A percentile compares a stretch with the other conserved stretches of the same genome.
Evolutionary conservation across 2,329 filamentous ascomycete genomes (phyloP).

Genomic region (Epichloe baconii): DNA sequence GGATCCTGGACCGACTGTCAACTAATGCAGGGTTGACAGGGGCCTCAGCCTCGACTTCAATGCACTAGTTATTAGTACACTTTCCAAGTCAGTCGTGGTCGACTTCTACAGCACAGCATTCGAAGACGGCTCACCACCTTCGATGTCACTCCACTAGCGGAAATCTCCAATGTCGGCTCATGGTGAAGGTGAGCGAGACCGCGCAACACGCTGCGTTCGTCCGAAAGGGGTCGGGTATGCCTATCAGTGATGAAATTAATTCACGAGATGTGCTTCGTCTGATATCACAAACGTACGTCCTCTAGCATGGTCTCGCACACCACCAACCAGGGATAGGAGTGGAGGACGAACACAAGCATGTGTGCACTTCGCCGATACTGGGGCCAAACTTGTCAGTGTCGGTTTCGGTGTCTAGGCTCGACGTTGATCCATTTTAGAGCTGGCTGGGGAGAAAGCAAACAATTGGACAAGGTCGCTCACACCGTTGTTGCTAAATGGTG

Average conservation of each 20-base stretch:
- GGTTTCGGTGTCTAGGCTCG: not conserved
- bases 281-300: not conserved
- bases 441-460: conserved; percentile 5
- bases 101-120: not conserved
- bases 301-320: not conserved
- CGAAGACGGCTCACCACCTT: not conserved
- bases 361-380: not conserved
- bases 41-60: not conserved
- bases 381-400: conserved; percentile 1
- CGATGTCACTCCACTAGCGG: not conserved
- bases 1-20: conserved; percentile 9
- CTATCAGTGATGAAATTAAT: not conserved
- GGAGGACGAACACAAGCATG: not conserved
- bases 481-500: conserved; percentile 2
- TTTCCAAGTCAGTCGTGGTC: not conserved
- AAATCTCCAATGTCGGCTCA: not conserved
- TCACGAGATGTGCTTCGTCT: not conserved
- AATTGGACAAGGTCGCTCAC: conserved; percentile 4
- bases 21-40: conserved; percentile 8
- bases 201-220: not conserved
- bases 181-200: not conserved
- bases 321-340: not conserved
- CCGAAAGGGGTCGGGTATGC: not conserved
- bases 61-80: not conserved
- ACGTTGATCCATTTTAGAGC: not conserved